Evolutionary conservation across 495 filamentous ascomycete species (phyloP).

Genomic region (Daldinia concentrica): DNA sequence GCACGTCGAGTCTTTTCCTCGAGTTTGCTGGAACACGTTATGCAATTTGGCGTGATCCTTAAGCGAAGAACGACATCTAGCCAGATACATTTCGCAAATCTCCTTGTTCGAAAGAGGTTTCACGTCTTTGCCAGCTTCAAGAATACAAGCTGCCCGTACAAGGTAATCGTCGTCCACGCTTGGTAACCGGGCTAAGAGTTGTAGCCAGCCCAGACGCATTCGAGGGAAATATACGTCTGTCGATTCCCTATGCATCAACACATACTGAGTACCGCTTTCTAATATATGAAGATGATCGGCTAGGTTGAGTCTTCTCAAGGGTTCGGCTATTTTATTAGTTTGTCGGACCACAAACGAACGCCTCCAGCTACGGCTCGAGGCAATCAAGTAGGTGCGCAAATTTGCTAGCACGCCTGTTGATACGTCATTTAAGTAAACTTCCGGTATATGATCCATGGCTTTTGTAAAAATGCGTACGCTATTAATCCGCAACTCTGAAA

Average conservation of each 20-base stretch:
- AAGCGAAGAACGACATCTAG: conserved; percentile 25
- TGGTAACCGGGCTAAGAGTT: conserved; percentile 40
- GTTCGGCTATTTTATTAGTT: conserved; percentile 35
- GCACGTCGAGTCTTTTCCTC: background rate
- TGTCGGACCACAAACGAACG: conserved; percentile 25
- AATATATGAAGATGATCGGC: conserved; percentile 26
- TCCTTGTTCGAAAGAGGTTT: conserved; percentile 23
- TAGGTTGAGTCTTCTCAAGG: conserved; percentile 26
- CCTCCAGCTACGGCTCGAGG: background rate
- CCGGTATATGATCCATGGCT: conserved; percentile 38
- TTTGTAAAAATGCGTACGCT: conserved; percentile 24
- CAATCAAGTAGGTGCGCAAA: conserved; percentile 22
- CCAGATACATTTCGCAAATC: conserved; percentile 39
- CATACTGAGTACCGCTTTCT: conserved; percentile 24
- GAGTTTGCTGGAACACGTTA: background rate
- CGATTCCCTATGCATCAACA: conserved; percentile 20
- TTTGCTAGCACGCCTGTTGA: conserved; percentile 26
- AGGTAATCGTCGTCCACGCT: conserved; percentile 27
- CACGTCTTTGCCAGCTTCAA: conserved; percentile 27
- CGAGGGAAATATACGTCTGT: conserved; percentile 13
- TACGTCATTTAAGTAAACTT: conserved; percentile 16
- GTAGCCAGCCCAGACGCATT: conserved; percentile 40
- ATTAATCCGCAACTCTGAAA: conserved; percentile 37
- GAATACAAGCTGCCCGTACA: conserved; percentile 10
- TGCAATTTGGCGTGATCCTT: background rate